These are phyloP conservation scores for Magnaporthiopsis rhizophila DNA, from an alignment of 2,329 filamentous ascomycete genomes.

Conservation along the genomic window DNA sequence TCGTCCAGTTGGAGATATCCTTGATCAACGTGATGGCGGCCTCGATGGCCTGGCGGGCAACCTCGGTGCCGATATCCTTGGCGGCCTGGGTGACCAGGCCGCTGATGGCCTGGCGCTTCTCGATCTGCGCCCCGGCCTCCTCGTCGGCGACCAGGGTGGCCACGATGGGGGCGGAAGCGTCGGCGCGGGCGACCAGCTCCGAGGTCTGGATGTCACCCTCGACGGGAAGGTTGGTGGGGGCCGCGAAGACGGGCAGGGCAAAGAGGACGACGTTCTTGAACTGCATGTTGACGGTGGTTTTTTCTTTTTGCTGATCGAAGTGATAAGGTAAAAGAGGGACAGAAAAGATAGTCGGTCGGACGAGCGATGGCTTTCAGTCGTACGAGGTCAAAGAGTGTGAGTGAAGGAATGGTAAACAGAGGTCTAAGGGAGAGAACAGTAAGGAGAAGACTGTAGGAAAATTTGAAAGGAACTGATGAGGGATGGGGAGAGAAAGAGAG, in stretches of 20 bases:
- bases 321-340: neutral
- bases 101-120: constrained; percentile 1
- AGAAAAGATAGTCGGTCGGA: neutral
- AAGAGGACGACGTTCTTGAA: constrained; percentile 4
- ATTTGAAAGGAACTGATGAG: neutral
- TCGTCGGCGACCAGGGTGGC: neutral
- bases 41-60: neutral
- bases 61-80: neutral
- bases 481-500: neutral
- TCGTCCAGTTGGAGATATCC: neutral
- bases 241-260: constrained; percentile 3
- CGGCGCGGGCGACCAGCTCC: neutral
- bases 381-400: neutral
- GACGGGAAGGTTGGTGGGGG: neutral
- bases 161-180: neutral
- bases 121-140: constrained; percentile 1
- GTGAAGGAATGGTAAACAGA: neutral
- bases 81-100: neutral
- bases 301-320: neutral
- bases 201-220: neutral
- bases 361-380: neutral
- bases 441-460: neutral
- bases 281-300: constrained; percentile 6
- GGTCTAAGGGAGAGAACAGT: neutral
- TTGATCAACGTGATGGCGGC: neutral